Evolutionary conservation across 73 alveolate genomes (phyloP).

Genomic region (Paraurostyla sp.): DNA sequence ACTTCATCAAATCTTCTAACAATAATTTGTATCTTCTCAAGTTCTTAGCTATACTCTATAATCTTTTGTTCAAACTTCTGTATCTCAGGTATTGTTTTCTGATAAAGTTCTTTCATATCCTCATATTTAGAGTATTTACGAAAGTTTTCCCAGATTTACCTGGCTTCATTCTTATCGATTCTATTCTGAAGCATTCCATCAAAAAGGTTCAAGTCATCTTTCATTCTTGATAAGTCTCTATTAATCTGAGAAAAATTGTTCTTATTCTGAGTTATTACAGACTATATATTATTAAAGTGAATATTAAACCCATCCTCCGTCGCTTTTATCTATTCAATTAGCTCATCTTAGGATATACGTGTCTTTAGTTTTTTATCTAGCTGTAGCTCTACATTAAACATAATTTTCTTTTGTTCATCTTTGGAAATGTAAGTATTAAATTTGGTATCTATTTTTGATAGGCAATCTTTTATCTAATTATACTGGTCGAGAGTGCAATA

Average conservation of each 20-base stretch:
- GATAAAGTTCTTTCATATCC: not conserved
- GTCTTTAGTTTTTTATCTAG: not conserved
- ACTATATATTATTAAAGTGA: not conserved
- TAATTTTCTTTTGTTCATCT: not conserved
- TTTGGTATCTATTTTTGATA: not conserved
- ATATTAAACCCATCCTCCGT: not conserved
- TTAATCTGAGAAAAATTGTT: not conserved
- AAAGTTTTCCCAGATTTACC: not conserved
- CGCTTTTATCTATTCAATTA: not conserved
- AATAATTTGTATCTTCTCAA: not conserved
- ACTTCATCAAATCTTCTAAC: constrained; percentile 50
- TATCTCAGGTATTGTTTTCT: constrained; percentile 12
- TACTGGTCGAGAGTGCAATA: not conserved
- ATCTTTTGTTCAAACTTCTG: constrained; percentile 11
- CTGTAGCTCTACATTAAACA: not conserved
- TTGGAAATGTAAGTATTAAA: not conserved
- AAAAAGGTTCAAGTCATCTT: not conserved
- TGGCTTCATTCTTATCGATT: not conserved
- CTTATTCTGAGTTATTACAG: not conserved
- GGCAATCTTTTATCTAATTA: not conserved
- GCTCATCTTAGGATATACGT: not conserved
- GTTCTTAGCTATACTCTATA: not conserved
- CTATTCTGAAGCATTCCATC: not conserved
- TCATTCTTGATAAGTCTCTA: not conserved
- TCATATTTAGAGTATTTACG: not conserved